phyloP scores from a whole-genome alignment of 83 land plant genomes.

The Larix sibirica region DNA sequence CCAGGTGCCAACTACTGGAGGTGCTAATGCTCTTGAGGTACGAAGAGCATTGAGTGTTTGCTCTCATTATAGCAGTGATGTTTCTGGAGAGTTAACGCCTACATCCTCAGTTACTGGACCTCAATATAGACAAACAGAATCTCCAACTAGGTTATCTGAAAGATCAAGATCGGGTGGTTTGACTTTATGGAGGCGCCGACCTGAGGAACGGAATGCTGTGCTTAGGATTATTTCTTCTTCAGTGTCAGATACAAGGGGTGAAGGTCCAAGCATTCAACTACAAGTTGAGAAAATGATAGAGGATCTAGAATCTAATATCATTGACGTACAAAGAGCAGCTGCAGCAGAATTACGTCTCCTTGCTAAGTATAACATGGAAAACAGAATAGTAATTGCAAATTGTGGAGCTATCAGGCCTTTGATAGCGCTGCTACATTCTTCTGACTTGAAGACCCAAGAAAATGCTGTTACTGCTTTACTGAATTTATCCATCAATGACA shows the following conservation, averaged over 20 bases:
- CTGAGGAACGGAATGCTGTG: conserved; percentile 1
- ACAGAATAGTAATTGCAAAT: conserved; percentile 48
- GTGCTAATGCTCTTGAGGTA: neutral
- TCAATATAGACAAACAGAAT: conserved; percentile 5
- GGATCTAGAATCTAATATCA: conserved; percentile 15
- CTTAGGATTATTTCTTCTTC: conserved; percentile 7
- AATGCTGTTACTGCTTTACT: conserved; percentile 66
- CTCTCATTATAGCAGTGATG: conserved; percentile 23
- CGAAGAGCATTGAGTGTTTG: conserved; percentile 6
- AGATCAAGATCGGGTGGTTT: neutral
- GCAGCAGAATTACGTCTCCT: conserved; percentile 52
- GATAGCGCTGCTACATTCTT: conserved; percentile 32
- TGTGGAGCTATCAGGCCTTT: conserved; percentile 56
- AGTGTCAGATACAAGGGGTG: conserved; percentile 10
- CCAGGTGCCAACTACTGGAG: neutral
- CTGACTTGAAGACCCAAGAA: conserved; percentile 50
- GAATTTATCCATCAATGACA: conserved; percentile 58
- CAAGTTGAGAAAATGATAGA: conserved; percentile 24
- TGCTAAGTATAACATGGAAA: conserved; percentile 50
- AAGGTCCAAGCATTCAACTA: conserved; percentile 13
- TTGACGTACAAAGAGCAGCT: conserved; percentile 38
- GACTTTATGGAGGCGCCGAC: conserved; percentile 10
- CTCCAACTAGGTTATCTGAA: neutral
- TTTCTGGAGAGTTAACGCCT: conserved; percentile 26
- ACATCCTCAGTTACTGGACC: conserved; percentile 7